These are phyloP conservation scores for Colletotrichum graminicola DNA, from an alignment of 2,329 filamentous ascomycete species.

Conservation along the genomic window DNA sequence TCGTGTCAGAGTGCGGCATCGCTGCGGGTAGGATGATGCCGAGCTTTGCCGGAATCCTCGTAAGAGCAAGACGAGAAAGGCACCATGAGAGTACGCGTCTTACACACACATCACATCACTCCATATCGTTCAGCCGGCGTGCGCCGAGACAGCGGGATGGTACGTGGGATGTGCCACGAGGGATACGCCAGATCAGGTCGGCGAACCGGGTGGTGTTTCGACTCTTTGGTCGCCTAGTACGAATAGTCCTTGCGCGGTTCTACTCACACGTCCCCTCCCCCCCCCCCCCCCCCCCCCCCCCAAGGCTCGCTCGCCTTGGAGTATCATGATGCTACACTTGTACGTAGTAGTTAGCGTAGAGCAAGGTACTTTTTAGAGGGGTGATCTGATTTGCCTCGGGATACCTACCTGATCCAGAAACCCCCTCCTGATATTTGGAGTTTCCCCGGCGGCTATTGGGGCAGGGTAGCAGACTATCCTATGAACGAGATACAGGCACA, in stretches of 20 bases:
- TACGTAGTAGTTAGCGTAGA: not conserved
- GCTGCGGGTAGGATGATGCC: conserved; percentile 5
- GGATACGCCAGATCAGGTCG: conserved; percentile 22
- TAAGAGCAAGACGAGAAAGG: not conserved
- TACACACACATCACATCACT: not conserved
- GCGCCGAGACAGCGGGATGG: conserved; percentile 21
- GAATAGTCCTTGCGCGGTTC: conserved; percentile 1
- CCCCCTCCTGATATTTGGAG: not conserved
- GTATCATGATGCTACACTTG: not conserved
- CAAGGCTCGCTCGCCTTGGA: not conserved
- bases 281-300: not conserved
- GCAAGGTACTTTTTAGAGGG: not conserved
- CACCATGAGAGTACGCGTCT: conserved; percentile 18
- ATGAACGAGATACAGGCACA: not conserved
- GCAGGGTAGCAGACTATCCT: not conserved
- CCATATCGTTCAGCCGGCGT: conserved; percentile 4
- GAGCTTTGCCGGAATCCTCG: conserved; percentile 3
- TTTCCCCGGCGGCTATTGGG: conserved; percentile 13
- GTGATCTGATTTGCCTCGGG: not conserved
- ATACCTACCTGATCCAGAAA: conserved; percentile 2
- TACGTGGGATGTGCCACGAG: not conserved
- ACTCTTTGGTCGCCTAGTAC: not conserved
- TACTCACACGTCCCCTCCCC: not conserved
- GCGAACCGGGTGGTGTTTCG: conserved; percentile 18
- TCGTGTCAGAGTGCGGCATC: conserved; percentile 1